Base-by-base conservation (phyloP, 345 rosid genomes). In the Eucalyptus dawsonii region DNA sequence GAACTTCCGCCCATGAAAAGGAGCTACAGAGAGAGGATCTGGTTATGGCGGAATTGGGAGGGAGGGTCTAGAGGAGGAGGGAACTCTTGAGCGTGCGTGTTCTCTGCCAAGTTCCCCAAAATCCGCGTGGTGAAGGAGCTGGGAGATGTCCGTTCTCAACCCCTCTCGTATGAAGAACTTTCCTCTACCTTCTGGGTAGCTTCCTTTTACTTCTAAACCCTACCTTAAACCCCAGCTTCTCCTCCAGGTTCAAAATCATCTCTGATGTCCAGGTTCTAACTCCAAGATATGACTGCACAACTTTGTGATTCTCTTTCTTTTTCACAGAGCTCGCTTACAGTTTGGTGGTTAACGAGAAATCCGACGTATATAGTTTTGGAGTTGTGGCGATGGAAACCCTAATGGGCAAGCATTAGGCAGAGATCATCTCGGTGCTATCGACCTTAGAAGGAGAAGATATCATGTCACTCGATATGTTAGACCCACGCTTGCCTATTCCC, bases 271-370 rank as follows among this genome's bases (percentile, higher is more conserved):
- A 16, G 86, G 3, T 49, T 22, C 27, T 7, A 49, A 83, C 47
- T 40, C 31, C 14, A 60, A 60, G 86, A 12, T 17, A 83, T 40
- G 47, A 83, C 7, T 10, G 17, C 3, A 83, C 86, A 45, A 83
- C 50, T 83, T 83, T 50, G 10, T 10, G 4, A 29, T 29, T 47
- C 49, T 10, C 49, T 62, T 15, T 62, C 69, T 62, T 13, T 62
- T 62, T 83, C 34, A 22, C 88, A 91, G 90, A 92, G 88, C 83
- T 92, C 27, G 91, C 92, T 27, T 92, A 89, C 80, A 88, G 89
- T n/a, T 81, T 91, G 92, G 51, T 51, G 56, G 76, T 89, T 12
- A 89, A 60, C 1, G 76, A 91, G 90, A 92, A 91, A 47, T 47
- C 1, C 0, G 49, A 45, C 12, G 4, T 88, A 5, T 91, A 88